These are phyloP conservation scores for Fusarium sp. DNA, from an alignment of 2,329 filamentous ascomycete genomes.

Conservation along the genomic window DNA sequence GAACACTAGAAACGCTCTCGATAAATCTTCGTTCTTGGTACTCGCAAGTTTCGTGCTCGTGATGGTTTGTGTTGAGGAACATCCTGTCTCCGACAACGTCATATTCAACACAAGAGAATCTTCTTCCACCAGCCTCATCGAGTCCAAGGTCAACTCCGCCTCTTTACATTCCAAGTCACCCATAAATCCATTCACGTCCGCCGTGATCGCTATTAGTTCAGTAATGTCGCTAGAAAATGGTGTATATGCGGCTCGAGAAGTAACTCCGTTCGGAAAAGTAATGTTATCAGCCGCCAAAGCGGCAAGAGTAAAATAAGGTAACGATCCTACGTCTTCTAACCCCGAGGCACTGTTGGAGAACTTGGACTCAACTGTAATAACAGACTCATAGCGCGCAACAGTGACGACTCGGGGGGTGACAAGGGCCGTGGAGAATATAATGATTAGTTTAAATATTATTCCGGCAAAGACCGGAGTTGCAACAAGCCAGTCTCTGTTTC, in stretches of 20 bases:
- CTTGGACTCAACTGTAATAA: slow-evolving; percentile 44
- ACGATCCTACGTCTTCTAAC: slow-evolving; percentile 42
- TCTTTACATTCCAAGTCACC: slow-evolving; percentile 50
- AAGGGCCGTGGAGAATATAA: slow-evolving; percentile 54
- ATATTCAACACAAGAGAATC: slow-evolving; percentile 46
- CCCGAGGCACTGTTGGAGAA: slow-evolving; percentile 49
- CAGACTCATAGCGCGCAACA: slow-evolving; percentile 40
- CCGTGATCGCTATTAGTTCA: slow-evolving; percentile 44
- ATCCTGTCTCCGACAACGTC: slow-evolving; percentile 44
- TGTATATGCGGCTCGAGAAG: slow-evolving; percentile 52
- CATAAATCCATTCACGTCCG: slow-evolving; percentile 53
- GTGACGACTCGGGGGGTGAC: slow-evolving; percentile 51
- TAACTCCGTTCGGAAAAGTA: slow-evolving; percentile 51
- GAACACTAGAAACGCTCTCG: slow-evolving; percentile 36
- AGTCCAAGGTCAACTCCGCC: slow-evolving; percentile 44
- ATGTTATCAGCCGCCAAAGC: slow-evolving; percentile 49
- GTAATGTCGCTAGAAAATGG: slow-evolving; percentile 48
- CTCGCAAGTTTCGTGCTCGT: slow-evolving; percentile 33
- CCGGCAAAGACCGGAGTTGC: slow-evolving; percentile 44
- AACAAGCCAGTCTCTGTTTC: slow-evolving; percentile 54
- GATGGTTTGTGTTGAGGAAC: slow-evolving; percentile 37
- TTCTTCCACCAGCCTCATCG: slow-evolving; percentile 37
- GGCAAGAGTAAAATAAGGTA: slow-evolving; percentile 53
- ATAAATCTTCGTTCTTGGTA: slow-evolving; percentile 21
- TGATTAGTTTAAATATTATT: slow-evolving; percentile 50